Percentiles rank a stretch among this genome's conserved stretches.
Conservation (phyloP, 2,329 filamentous ascomycete species). For the Neobulgaria alba region DNA sequence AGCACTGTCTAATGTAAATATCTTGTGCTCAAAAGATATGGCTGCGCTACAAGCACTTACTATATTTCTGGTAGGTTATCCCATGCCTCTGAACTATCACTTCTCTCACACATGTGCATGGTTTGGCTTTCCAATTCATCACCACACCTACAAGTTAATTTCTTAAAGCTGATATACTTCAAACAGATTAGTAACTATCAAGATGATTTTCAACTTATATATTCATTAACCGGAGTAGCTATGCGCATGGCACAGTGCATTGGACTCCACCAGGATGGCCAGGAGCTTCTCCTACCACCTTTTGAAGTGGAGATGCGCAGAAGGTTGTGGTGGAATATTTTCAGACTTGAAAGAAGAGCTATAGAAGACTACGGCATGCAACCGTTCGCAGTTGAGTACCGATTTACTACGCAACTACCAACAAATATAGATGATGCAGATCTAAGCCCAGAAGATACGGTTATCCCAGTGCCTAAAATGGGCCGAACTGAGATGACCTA, state of each 20-base stretch:
- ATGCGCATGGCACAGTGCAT: background rate
- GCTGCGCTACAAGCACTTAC: slow-evolving; percentile 59
- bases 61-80: slow-evolving; percentile 50
- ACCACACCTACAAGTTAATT: too few relatives aligned
- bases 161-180: too few relatives aligned
- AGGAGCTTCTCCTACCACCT: slow-evolving; percentile 28
- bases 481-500: slow-evolving; percentile 38
- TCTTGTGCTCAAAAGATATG: slow-evolving; percentile 56
- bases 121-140: too few relatives aligned
- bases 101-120: too few relatives aligned
- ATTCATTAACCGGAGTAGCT: slow-evolving; percentile 18
- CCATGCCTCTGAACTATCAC: too few relatives aligned
- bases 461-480: slow-evolving; percentile 38
- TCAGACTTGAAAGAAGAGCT: slow-evolving; percentile 47
- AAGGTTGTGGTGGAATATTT: slow-evolving; percentile 52
- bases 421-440: slow-evolving; percentile 50
- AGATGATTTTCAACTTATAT: slow-evolving; percentile 35
- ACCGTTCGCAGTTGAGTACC: background rate
- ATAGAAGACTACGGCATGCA: slow-evolving; percentile 32
- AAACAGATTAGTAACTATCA: slow-evolving; percentile 25
- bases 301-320: slow-evolving; percentile 53
- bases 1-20: slow-evolving; percentile 56
- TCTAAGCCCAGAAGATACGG: slow-evolving; percentile 38
- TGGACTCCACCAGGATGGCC: slow-evolving; percentile 15
- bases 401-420: slow-evolving; percentile 31